Conservation (phyloP, 345 rosid genomes). For the Hibiscus trionum region DNA sequence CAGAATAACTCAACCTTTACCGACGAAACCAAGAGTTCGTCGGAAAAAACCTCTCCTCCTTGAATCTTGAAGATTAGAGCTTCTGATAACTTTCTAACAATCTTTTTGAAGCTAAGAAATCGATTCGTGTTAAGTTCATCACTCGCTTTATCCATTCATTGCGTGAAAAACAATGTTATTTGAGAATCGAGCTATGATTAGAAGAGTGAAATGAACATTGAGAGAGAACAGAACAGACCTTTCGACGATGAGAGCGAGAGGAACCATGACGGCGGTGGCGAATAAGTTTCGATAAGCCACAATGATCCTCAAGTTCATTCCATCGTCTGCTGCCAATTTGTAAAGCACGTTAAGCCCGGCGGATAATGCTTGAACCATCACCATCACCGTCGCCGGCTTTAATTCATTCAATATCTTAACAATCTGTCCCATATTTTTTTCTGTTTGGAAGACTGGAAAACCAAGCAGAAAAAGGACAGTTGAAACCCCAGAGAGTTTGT, state of each 20-base stretch:
- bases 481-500: not conserved
- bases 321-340: conserved; percentile 31
- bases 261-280: conserved; percentile 28
- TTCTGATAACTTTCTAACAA: too few relatives aligned
- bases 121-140: not conserved
- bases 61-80: too few relatives aligned
- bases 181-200: not conserved
- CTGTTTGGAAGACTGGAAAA: not conserved
- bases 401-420: not conserved
- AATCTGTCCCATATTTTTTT: not conserved
- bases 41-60: too few relatives aligned
- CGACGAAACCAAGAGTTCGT: too few relatives aligned
- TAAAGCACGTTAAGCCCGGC: conserved; percentile 30
- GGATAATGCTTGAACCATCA: conserved; percentile 20
- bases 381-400: conserved; percentile 23
- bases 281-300: conserved; percentile 34
- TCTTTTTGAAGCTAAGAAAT: too few relatives aligned
- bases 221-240: conserved; percentile 14
- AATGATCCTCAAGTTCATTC: conserved; percentile 31
- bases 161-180: not conserved
- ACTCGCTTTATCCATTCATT: not conserved
- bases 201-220: not conserved
- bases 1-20: too few relatives aligned
- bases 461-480: not conserved
- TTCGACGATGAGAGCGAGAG: conserved; percentile 32